phyloP scores from a whole-genome alignment of 1,284 basidiomycete genomes.

The Apiotrichum sp. region DNA sequence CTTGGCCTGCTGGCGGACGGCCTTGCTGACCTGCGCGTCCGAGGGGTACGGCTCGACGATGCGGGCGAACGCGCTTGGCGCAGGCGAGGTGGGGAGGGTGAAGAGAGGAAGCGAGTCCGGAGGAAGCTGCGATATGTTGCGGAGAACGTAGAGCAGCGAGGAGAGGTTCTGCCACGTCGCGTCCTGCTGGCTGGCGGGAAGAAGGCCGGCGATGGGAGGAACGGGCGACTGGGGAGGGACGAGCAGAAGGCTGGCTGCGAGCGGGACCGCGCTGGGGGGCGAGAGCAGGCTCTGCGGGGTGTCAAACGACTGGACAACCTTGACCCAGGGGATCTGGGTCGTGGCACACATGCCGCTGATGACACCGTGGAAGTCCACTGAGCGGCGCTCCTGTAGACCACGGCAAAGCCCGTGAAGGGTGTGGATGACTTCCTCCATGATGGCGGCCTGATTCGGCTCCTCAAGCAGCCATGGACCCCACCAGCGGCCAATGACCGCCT shows the following conservation, averaged over 20 bases:
- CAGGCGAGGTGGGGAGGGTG: slow-evolving; percentile 67
- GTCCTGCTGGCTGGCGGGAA: slow-evolving; percentile 45
- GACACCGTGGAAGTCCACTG: slow-evolving; percentile 40
- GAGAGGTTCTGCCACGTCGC: slow-evolving; percentile 74
- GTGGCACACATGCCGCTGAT: slow-evolving; percentile 66
- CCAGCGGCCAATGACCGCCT: slow-evolving; percentile 43
- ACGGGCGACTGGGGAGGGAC: slow-evolving; percentile 45
- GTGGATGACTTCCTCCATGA: slow-evolving; percentile 30
- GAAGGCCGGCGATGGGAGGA: slow-evolving; percentile 46
- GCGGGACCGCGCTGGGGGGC: slow-evolving; percentile 38
- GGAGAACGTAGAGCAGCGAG: slow-evolving; percentile 79
- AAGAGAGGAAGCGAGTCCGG: slow-evolving; percentile 88
- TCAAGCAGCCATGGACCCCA: slow-evolving; percentile 39
- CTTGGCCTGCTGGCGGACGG: slow-evolving; percentile 56
- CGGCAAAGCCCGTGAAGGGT: slow-evolving; percentile 39
- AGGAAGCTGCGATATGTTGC: slow-evolving; percentile 78
- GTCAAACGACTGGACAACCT: slow-evolving; percentile 50
- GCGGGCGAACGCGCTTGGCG: slow-evolving; percentile 72
- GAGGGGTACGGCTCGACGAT: slow-evolving; percentile 72
- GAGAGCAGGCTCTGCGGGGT: slow-evolving; percentile 35
- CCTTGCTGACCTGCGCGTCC: slow-evolving; percentile 30
- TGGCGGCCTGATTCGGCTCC: slow-evolving; percentile 23
- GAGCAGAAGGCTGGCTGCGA: slow-evolving; percentile 46
- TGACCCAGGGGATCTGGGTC: slow-evolving; percentile 66
- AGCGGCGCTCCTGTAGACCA: slow-evolving; percentile 44